These are phyloP conservation scores for Ustilago shanxiensis DNA, from an alignment of 1,284 basidiomycete genomes.

Conservation along the genomic window DNA sequence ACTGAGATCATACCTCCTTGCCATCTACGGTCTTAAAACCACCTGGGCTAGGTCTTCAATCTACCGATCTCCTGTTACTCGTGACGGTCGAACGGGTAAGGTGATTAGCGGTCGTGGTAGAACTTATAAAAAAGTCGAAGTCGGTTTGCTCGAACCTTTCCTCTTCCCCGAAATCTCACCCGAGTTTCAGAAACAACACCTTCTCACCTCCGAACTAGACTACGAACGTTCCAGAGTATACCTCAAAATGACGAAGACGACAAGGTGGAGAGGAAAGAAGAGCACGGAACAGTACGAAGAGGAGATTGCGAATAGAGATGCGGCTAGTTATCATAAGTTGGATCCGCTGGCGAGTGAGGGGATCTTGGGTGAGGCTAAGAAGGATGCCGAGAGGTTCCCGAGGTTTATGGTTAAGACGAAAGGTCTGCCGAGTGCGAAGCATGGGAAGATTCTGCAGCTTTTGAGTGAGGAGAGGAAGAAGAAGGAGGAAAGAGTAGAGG, in stretches of 20 bases:
- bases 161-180: constrained; percentile 64
- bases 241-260: constrained; percentile 62
- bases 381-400: constrained; percentile 28
- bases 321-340: constrained; percentile 18
- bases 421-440: constrained; percentile 57
- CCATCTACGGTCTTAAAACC: constrained; percentile 81
- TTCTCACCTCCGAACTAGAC: constrained; percentile 57
- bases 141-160: constrained; percentile 68
- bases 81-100: constrained; percentile 73
- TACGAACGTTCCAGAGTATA: constrained; percentile 54
- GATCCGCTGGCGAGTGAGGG: constrained; percentile 22
- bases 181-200: constrained; percentile 52
- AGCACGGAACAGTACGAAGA: constrained; percentile 36
- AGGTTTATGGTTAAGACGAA: constrained; percentile 43
- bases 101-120: constrained; percentile 66
- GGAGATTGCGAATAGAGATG: constrained; percentile 34
- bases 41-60: constrained; percentile 95
- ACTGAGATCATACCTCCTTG: constrained; percentile 84
- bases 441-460: constrained; percentile 58
- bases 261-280: constrained; percentile 59
- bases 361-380: constrained; percentile 8
- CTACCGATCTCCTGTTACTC: constrained; percentile 72
- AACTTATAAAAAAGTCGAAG: constrained; percentile 68
- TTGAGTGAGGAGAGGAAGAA: constrained; percentile 45
- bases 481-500: constrained; percentile 53